Evolutionary conservation across 2,329 filamentous ascomycete species (phyloP).

Genomic region (Talaromyces sp.): DNA sequence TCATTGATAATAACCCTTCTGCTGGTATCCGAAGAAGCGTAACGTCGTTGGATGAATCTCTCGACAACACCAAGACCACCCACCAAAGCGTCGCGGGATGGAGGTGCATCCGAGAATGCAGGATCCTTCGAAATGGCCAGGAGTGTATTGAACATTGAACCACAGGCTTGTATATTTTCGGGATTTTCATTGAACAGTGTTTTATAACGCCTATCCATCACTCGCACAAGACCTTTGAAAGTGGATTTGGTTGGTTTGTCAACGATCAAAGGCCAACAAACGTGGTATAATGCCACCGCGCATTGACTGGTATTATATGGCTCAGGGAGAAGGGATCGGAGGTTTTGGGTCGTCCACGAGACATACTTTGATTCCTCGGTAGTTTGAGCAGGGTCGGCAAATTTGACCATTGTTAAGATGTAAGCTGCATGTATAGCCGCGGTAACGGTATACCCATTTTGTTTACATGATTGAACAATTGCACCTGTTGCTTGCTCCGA

Average conservation of each 20-base stretch:
- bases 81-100: constrained; percentile 4
- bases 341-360: not conserved
- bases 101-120: not conserved
- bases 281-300: not conserved
- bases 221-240: not conserved
- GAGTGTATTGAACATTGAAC: not conserved
- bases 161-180: not conserved
- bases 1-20: constrained; percentile 1
- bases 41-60: constrained; percentile 5
- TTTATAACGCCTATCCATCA: not conserved
- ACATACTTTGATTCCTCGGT: not conserved
- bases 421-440: not conserved
- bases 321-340: not conserved
- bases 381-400: constrained; percentile 2
- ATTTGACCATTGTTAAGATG: not conserved
- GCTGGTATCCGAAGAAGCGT: not conserved
- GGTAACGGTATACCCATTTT: not conserved
- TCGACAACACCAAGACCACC: constrained; percentile 15
- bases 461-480: not conserved
- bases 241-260: not conserved
- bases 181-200: not conserved
- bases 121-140: not conserved
- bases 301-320: not conserved
- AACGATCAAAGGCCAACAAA: not conserved
- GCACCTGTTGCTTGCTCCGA: not conserved